Percentiles rank a stretch among this genome's conserved stretches.
These are phyloP conservation scores for Naganishia antarctica DNA, from an alignment of 768 basidiomycete species.

Conservation along the genomic window DNA sequence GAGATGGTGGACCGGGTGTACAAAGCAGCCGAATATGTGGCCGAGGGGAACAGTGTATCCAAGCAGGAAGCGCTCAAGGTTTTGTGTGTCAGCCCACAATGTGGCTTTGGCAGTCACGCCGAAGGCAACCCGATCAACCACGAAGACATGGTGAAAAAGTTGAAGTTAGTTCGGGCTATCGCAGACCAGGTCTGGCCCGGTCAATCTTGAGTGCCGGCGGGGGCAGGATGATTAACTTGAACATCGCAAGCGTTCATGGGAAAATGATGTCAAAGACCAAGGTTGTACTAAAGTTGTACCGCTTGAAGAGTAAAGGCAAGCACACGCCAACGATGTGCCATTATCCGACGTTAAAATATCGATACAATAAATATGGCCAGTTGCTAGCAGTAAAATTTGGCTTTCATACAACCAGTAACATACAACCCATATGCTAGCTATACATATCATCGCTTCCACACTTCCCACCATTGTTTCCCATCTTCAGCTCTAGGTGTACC, in stretches of 20 bases:
- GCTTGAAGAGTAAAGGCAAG: too few relatives aligned
- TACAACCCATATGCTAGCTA: background rate
- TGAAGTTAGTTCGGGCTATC: constrained; percentile 46
- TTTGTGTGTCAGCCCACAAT: constrained; percentile 61
- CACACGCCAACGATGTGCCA: too few relatives aligned
- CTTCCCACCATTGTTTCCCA: constrained; percentile 18
- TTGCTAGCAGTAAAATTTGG: background rate
- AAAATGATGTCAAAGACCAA: background rate
- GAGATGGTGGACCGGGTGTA: constrained; percentile 56
- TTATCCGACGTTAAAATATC: too few relatives aligned
- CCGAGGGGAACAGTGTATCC: constrained; percentile 54
- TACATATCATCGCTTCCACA: constrained; percentile 7
- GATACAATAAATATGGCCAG: too few relatives aligned
- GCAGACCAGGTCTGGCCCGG: constrained; percentile 34
- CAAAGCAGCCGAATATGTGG: constrained; percentile 57
- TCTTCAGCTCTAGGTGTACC: background rate
- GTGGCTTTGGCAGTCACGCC: constrained; percentile 61
- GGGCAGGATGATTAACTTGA: too few relatives aligned
- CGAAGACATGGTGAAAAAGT: constrained; percentile 57
- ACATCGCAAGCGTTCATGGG: too few relatives aligned
- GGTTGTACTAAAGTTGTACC: background rate
- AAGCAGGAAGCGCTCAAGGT: constrained; percentile 57
- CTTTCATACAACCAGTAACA: background rate
- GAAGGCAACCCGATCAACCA: constrained; percentile 58
- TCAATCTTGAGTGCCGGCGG: constrained; percentile 20